Conservation (phyloP, 495 filamentous ascomycete genomes). For the Sordaria brevicollis region DNA sequence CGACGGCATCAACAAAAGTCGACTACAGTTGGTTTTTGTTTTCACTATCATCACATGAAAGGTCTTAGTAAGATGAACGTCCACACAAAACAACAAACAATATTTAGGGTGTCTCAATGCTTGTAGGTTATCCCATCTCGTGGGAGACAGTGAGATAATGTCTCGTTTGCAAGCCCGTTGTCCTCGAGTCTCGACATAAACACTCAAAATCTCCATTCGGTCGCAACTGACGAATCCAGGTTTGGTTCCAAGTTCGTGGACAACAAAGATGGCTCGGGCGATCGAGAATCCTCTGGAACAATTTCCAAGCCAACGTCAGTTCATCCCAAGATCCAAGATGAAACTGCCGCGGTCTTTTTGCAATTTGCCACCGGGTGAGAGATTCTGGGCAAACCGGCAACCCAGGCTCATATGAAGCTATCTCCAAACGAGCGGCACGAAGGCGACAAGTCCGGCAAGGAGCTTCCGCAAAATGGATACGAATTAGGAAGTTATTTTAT, state of each 20-base stretch:
- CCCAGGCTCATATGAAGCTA: neutral
- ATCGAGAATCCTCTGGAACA: neutral
- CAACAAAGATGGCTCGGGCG: neutral
- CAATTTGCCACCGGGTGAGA: neutral
- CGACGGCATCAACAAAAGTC: neutral
- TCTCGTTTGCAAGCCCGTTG: neutral
- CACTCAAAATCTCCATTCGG: neutral
- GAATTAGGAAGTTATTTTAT: neutral
- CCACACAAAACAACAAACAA: neutral
- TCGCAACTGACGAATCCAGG: neutral
- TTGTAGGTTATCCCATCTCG: neutral
- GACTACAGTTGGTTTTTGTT: too few relatives aligned
- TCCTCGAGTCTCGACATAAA: neutral
- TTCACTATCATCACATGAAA: neutral
- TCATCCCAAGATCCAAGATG: neutral
- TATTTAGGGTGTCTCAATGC: neutral
- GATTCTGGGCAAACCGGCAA: neutral
- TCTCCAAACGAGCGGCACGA: neutral
- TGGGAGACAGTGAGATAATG: too few relatives aligned
- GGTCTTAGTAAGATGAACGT: too few relatives aligned
- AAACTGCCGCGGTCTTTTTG: neutral
- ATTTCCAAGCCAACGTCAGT: neutral
- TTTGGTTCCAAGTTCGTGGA: neutral
- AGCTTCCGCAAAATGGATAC: neutral
- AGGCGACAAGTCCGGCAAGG: neutral